These are phyloP conservation scores for Pezicula rhizophila DNA, from an alignment of 2,329 filamentous ascomycete genomes.

Conservation along the genomic window DNA sequence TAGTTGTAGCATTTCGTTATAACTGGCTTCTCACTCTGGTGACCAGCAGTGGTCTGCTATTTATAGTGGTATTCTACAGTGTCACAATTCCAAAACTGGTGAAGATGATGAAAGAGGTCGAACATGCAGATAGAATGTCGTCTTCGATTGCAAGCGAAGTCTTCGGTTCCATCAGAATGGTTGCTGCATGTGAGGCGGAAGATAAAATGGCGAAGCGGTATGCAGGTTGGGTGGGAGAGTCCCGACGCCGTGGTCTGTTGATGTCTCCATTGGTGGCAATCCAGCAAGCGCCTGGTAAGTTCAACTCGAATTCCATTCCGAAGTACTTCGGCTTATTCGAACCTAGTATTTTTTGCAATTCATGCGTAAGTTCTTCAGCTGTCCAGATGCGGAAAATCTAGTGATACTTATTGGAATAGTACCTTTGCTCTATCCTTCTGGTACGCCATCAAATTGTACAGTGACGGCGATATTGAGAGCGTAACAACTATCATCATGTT, in stretches of 20 bases:
- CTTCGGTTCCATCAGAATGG: constrained; percentile 51
- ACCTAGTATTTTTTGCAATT: constrained; percentile 28
- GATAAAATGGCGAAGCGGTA: constrained; percentile 45
- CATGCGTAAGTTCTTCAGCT: constrained; percentile 10
- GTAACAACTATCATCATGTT: constrained; percentile 51
- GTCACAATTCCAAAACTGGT: constrained; percentile 47
- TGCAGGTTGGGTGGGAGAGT: constrained; percentile 44
- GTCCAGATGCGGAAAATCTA: constrained; percentile 8
- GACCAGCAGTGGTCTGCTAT: constrained; percentile 47
- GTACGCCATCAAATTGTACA: constrained; percentile 48
- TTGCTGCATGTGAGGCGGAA: constrained; percentile 55
- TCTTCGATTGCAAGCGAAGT: constrained; percentile 52
- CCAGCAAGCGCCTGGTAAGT: constrained; percentile 40
- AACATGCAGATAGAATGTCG: constrained; percentile 45
- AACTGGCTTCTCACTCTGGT: constrained; percentile 55
- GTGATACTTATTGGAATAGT: constrained; percentile 16
- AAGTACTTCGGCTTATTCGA: not conserved
- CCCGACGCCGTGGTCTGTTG: constrained; percentile 33
- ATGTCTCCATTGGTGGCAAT: constrained; percentile 43
- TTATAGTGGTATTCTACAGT: constrained; percentile 42
- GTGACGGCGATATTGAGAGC: constrained; percentile 38
- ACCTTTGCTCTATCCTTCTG: constrained; percentile 54
- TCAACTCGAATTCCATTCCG: not conserved
- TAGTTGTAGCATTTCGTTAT: constrained; percentile 47
- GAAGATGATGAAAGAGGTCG: constrained; percentile 38